Base-by-base conservation (phyloP, 116 monocot genomes). In the Phalaenopsis hybrid region DNA sequence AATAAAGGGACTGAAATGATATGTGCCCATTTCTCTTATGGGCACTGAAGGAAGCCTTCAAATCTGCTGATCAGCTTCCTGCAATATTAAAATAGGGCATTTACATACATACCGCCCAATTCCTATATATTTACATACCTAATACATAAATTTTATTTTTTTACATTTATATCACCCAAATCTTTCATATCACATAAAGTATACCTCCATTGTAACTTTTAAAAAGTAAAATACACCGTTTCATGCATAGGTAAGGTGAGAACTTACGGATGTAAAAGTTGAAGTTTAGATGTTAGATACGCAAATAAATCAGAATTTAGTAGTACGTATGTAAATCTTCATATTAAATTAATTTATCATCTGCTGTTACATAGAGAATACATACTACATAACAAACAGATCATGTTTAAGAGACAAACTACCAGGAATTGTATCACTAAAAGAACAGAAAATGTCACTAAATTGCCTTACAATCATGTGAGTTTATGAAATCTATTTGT, bases 321-420 rank as follows among this genome's bases (percentile, higher is more conserved):
- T n/a, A n/a, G n/a, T n/a, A n/a, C n/a, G n/a, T n/a, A n/a, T n/a
- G n/a, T n/a, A n/a, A n/a, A n/a, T n/a, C n/a, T n/a, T n/a, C n/a
- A n/a, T n/a, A n/a, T n/a, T n/a, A n/a, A n/a, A 61, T 61, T 20
- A 61, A 20, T 5, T 45, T 45, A 61, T 61, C 61, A 2, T 59
- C 9, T 61, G 21, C 61, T 61, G 61, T 8, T n/a, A 61, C 18
- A 61, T n/a, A n/a, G 61, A 61, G 6, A 61, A 61, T n/a, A 21
- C n/a, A n/a, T 61, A 61, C 69, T 69, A 69, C 33, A 69, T 25
- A 69, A 69, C 31, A 69, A 69, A 69, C 12, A 69, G 33, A 69
- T 33, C 69, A 69, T 69, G 69, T 69, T 69, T 69, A 69, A 16
- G 10, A 0, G 33, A 33, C 33, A 69, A 69, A 6, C 69, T 69